Evolutionary conservation across 768 basidiomycete species (phyloP).

Genomic region (Exsudoporus frostii): DNA sequence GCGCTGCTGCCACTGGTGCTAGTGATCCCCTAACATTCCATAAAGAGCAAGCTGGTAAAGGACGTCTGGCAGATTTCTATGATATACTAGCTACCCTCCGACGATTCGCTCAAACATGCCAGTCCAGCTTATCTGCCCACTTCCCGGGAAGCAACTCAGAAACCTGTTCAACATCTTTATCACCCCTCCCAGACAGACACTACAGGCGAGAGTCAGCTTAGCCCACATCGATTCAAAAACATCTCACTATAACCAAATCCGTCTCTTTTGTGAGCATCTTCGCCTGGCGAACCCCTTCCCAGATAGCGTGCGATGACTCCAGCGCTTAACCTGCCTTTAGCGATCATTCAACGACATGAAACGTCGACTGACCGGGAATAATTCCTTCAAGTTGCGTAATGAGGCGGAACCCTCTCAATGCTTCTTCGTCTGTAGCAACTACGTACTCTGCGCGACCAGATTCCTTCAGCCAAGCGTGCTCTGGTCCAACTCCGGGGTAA

Average conservation of each 20-base stretch:
- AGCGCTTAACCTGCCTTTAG: constrained; percentile 53
- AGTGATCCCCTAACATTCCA: constrained; percentile 11
- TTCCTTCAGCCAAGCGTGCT: constrained; percentile 97
- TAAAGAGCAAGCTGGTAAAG: constrained; percentile 6
- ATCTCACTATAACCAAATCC: constrained; percentile 86
- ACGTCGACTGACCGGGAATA: constrained; percentile 69
- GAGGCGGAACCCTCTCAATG: constrained; percentile 87
- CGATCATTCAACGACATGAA: background rate
- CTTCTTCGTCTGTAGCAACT: constrained; percentile 90
- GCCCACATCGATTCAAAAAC: background rate
- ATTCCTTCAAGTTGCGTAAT: constrained; percentile 94
- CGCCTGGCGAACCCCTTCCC: constrained; percentile 85
- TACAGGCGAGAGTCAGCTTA: constrained; percentile 28
- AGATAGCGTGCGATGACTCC: constrained; percentile 94
- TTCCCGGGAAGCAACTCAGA: constrained; percentile 87
- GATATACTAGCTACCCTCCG: background rate
- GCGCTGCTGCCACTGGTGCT: background rate
- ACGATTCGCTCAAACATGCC: constrained; percentile 59
- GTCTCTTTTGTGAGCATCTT: constrained; percentile 79
- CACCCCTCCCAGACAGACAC: constrained; percentile 94
- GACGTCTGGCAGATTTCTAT: no score
- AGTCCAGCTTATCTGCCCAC: constrained; percentile 92
- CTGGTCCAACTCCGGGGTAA: constrained; percentile 97
- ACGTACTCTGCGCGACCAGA: constrained; percentile 91
- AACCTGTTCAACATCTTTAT: constrained; percentile 98